Base-by-base conservation (phyloP, 345 rosid species). In the Sonneratia alba region DNA sequence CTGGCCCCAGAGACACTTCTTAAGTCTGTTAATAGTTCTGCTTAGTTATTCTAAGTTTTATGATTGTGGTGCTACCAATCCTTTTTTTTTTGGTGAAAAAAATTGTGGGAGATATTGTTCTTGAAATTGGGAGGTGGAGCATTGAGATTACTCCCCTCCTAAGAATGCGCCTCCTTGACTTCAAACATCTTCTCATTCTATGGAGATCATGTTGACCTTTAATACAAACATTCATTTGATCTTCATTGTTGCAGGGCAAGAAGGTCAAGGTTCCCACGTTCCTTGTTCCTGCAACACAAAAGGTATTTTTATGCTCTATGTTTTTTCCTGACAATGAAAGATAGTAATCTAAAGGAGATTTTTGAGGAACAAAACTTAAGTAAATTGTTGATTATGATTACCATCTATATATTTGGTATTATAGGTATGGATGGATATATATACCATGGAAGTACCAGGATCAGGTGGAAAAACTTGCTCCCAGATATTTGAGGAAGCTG, bases 261-360 rank as follows among this genome's bases (percentile, higher is more conserved):
- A 84, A 85, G 79, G 97, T 95, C 76, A 92, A 92, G 80, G 98
- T 89, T 63, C 99, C 99, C 67, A 95, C 99, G 0, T 95, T 90
- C 86, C 91, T 95, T 49, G 98, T 95, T 80, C 99, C 99, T 22
- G 98, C 99, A 70, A 95, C 99, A 21, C 98, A 88, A 64, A 90
- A 92, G 96, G 99, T 87, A 69, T 62, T 47, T 75, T 71, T 15
- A 36, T 76, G 67, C 56, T 67, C 42, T 19, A 5, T 38, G 21
- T 14, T 62, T 22, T 21, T n/a, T 47, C 51, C 51, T 18, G 1
- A 48, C 9, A 12, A 2, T 53, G 22, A 19, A 4, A 6, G 59
- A 42, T 19, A 53, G 57, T 53, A 15, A 53, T 53, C 19, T 12
- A 1, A 18, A 19, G n/a, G 59, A 53, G 4, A 2, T 15, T 38